phyloP scores from a whole-genome alignment of 768 basidiomycete species.

The Krasilnikovozyma curviuscula region DNA sequence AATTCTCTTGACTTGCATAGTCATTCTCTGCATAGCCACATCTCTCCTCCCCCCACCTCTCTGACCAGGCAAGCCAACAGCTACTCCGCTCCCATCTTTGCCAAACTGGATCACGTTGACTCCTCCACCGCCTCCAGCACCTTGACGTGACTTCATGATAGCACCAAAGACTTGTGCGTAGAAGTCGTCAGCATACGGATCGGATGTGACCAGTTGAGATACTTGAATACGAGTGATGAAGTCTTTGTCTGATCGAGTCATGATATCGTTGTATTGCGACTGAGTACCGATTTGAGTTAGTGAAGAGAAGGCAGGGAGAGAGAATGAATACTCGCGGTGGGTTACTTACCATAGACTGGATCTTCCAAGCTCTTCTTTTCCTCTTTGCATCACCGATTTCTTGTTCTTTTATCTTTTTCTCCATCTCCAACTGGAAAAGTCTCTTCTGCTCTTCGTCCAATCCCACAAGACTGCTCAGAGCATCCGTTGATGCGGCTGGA shows the following conservation, averaged over 20 bases:
- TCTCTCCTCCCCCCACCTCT: slow-evolving; percentile 43
- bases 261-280: slow-evolving; percentile 26
- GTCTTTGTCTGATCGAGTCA: slow-evolving; percentile 57
- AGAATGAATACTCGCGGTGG: neutral
- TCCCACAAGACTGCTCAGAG: slow-evolving; percentile 7
- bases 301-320: neutral
- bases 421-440: slow-evolving; percentile 12
- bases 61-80: slow-evolving; percentile 49
- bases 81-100: slow-evolving; percentile 56
- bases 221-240: slow-evolving; percentile 99
- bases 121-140: slow-evolving; percentile 33
- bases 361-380: slow-evolving; percentile 16
- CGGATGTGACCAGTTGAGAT: slow-evolving; percentile 81
- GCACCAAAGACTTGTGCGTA: slow-evolving; percentile 92
- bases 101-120: slow-evolving; percentile 53
- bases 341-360: slow-evolving; percentile 20
- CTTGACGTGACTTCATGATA: slow-evolving; percentile 53
- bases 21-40: slow-evolving; percentile 76
- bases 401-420: slow-evolving; percentile 17
- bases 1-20: slow-evolving; percentile 73
- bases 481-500: slow-evolving; percentile 5
- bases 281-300: slow-evolving; percentile 22
- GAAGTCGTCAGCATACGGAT: slow-evolving; percentile 95
- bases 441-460: slow-evolving; percentile 10
- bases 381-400: slow-evolving; percentile 17